These are phyloP conservation scores for Neocucurbitaria cava DNA, from an alignment of 2,329 filamentous ascomycete genomes.

Conservation along the genomic window DNA sequence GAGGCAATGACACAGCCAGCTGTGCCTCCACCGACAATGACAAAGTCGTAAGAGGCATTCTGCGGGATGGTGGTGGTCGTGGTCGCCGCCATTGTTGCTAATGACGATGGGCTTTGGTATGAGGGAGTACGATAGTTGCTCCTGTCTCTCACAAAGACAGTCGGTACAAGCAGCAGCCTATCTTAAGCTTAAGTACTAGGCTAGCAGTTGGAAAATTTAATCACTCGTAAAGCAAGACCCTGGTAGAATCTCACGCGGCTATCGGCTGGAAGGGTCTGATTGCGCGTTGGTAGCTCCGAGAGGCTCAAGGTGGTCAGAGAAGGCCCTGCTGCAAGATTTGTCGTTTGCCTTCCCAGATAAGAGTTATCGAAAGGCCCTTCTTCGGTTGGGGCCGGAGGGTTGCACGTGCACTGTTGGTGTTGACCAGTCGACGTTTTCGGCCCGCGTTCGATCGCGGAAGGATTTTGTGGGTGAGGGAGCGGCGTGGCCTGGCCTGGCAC, in stretches of 20 bases:
- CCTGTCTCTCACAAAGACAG: neutral
- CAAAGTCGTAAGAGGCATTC: slow-evolving; percentile 75
- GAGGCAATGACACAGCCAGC: slow-evolving; percentile 83
- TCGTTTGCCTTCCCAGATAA: slow-evolving; percentile 38
- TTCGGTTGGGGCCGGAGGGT: slow-evolving; percentile 27
- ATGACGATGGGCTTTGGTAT: neutral
- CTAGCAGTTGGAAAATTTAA: slow-evolving; percentile 10
- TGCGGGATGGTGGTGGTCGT: slow-evolving; percentile 66
- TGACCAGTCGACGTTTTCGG: slow-evolving; percentile 10
- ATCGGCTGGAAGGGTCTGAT: slow-evolving; percentile 5
- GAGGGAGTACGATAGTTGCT: neutral
- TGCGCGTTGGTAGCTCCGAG: slow-evolving; percentile 7
- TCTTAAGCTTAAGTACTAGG: slow-evolving; percentile 5
- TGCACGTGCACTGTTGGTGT: slow-evolving; percentile 30
- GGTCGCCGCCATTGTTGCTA: slow-evolving; percentile 55
- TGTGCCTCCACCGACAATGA: slow-evolving; percentile 85
- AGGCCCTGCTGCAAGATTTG: slow-evolving; percentile 34
- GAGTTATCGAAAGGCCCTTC: slow-evolving; percentile 32
- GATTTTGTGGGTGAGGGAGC: neutral
- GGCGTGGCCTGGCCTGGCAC: neutral
- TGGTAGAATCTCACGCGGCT: neutral
- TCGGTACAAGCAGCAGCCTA: neutral
- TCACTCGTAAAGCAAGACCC: slow-evolving; percentile 3
- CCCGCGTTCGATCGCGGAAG: neutral
- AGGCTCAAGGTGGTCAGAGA: slow-evolving; percentile 16